Percentiles rank a stretch among this genome's conserved stretches.
phyloP scores from a whole-genome alignment of 2,329 filamentous ascomycete species.

The Fusarium cyanostomum region DNA sequence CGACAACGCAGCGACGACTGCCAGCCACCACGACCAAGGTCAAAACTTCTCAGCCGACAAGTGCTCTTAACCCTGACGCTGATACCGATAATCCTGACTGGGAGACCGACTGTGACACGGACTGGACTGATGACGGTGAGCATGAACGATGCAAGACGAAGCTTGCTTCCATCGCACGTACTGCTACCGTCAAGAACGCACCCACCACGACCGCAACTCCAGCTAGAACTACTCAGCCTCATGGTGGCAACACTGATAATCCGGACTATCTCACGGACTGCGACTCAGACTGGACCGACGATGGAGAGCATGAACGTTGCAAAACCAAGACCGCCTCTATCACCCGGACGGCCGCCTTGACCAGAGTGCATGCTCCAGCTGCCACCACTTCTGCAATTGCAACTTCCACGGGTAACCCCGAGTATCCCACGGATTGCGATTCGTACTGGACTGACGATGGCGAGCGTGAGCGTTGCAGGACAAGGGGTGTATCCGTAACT shows the following conservation, averaged over 20 bases:
- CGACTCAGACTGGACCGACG: neutral
- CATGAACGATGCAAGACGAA: neutral
- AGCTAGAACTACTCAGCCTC: neutral
- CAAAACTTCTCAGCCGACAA: neutral
- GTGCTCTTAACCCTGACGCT: neutral
- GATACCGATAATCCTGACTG: neutral
- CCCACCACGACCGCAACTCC: neutral
- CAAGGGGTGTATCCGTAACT: neutral
- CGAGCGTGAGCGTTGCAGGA: neutral
- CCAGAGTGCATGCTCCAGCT: neutral
- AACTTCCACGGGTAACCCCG: neutral
- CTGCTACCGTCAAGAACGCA: neutral
- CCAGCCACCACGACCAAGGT: neutral
- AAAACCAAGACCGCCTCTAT: neutral
- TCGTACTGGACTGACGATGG: neutral
- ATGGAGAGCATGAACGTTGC: neutral
- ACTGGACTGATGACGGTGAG: constrained; percentile 1
- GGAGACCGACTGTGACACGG: constrained; percentile 1
- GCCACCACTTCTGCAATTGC: neutral
- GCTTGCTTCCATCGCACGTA: neutral
- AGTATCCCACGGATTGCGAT: neutral
- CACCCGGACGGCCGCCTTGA: neutral
- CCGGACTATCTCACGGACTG: neutral
- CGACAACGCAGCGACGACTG: neutral
- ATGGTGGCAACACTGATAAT: neutral